Evolutionary conservation across 805 yeast genomes (phyloP).

Genomic region (Helenozyma rhizophorensis): DNA sequence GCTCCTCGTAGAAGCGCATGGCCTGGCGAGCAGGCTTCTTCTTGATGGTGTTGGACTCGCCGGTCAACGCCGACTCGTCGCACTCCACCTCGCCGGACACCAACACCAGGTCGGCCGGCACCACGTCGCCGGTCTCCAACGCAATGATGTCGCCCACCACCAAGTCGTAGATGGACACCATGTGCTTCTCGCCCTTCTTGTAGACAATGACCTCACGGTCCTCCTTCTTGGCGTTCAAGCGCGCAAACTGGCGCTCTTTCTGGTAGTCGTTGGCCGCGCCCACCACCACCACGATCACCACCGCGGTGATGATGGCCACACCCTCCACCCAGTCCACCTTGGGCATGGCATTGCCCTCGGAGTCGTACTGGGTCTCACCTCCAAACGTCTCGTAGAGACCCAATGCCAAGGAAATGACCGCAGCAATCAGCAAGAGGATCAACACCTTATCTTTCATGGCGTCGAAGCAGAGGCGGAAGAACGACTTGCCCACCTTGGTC

Average conservation of each 20-base stretch:
- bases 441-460: conserved; percentile 91
- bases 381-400: conserved; percentile 93
- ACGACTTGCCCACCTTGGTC: conserved; percentile 61
- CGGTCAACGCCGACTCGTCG: conserved; percentile 91
- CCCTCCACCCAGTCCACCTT: conserved; percentile 99
- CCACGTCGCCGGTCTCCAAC: conserved; percentile 89
- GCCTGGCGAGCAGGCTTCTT: conserved; percentile 55
- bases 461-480: conserved; percentile 64
- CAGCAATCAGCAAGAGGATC: conserved; percentile 79
- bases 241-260: conserved; percentile 89
- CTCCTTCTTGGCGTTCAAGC: conserved; percentile 82
- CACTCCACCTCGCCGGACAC: conserved; percentile 74
- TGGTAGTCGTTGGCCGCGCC: conserved; percentile 97
- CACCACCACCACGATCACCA: conserved; percentile 83
- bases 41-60: conserved; percentile 81
- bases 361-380: conserved; percentile 71
- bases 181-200: conserved; percentile 63
- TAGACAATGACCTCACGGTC: conserved; percentile 74
- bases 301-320: conserved; percentile 92
- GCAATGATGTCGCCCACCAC: conserved; percentile 81
- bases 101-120: conserved; percentile 84
- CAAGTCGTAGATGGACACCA: conserved; percentile 68
- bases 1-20: conserved; percentile 24
- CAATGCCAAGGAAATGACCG: conserved; percentile 79
- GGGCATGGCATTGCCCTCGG: conserved; percentile 72